A percentile compares a stretch with the other conserved stretches of the same genome.
Evolutionary conservation across 1,139 yeast genomes (phyloP).

Genomic region (Suhomyces chickasaworum): DNA sequence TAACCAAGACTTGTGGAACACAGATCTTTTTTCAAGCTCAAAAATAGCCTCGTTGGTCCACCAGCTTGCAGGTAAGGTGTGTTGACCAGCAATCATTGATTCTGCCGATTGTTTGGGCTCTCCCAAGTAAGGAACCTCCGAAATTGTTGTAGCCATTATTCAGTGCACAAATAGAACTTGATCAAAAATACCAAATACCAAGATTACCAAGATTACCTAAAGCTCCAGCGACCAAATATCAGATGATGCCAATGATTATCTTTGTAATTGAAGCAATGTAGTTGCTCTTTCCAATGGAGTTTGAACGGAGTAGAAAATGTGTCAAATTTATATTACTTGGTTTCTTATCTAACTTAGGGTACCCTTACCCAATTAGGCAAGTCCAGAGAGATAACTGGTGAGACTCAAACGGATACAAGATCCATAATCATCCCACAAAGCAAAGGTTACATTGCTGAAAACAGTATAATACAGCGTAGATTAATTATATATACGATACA

Average conservation of each 20-base stretch:
- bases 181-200: background rate
- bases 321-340: background rate
- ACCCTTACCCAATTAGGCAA: background rate
- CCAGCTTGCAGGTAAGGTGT: slow-evolving; percentile 67
- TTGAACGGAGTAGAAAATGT: background rate
- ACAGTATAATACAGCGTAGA: slow-evolving; percentile 7
- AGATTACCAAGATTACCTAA: too few species aligned
- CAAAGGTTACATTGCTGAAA: background rate
- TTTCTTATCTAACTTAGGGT: background rate
- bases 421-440: too few species aligned
- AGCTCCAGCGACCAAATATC: too few species aligned
- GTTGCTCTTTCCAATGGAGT: background rate
- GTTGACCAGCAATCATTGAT: slow-evolving; percentile 47
- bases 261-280: background rate
- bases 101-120: slow-evolving; percentile 28
- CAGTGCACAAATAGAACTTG: background rate
- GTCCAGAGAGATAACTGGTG: background rate
- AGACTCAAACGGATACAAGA: background rate
- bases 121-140: slow-evolving; percentile 20
- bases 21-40: slow-evolving; percentile 58
- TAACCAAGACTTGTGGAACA: slow-evolving; percentile 59
- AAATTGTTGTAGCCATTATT: slow-evolving; percentile 11
- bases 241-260: too few species aligned
- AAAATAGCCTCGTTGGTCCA: slow-evolving; percentile 61
- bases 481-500: slow-evolving; percentile 2